Conservation (phyloP, 192 early-diverging fungal species). For the Backusella luteola region DNA sequence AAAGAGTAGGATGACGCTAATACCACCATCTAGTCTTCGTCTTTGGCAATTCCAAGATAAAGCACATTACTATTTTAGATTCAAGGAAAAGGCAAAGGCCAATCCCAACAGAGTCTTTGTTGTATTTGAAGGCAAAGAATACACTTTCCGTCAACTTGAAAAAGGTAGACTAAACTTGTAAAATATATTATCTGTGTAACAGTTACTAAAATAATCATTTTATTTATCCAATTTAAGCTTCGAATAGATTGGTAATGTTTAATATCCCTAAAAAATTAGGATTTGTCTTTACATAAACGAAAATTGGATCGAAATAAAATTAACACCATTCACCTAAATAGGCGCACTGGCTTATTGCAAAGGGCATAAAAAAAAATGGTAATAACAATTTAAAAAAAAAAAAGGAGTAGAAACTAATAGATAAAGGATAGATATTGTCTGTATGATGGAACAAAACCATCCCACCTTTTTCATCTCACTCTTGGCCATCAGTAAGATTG, state of each 20-base stretch:
- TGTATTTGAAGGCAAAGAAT: slow-evolving; percentile 48
- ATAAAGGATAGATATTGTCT: slow-evolving; percentile 42
- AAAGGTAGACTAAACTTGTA: slow-evolving; percentile 27
- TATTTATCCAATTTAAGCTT: slow-evolving; percentile 16
- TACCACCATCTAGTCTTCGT: slow-evolving; percentile 21
- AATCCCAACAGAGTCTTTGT: slow-evolving; percentile 44
- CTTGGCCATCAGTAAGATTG: slow-evolving; percentile 59
- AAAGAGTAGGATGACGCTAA: background rate
- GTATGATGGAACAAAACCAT: slow-evolving; percentile 53
- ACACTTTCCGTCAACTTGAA: slow-evolving; percentile 48
- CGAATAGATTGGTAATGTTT: slow-evolving; percentile 28
- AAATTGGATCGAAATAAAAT: background rate
- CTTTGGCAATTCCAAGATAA: slow-evolving; percentile 43
- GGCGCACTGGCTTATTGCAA: slow-evolving; percentile 30
- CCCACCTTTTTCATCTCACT: slow-evolving; percentile 53
- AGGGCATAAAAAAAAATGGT: slow-evolving; percentile 27
- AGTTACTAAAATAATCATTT: slow-evolving; percentile 3
- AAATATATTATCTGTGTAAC: background rate
- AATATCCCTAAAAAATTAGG: background rate
- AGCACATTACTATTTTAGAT: slow-evolving; percentile 46
- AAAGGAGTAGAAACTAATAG: no score
- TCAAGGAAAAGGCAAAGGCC: slow-evolving; percentile 40
- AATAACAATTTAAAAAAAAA: background rate
- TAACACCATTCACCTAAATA: background rate
- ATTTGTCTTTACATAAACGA: background rate